A percentile compares a stretch with the other conserved stretches of the same genome.
Evolutionary conservation across 1,139 yeast genomes (phyloP).

Genomic region (Pichia sp.): DNA sequence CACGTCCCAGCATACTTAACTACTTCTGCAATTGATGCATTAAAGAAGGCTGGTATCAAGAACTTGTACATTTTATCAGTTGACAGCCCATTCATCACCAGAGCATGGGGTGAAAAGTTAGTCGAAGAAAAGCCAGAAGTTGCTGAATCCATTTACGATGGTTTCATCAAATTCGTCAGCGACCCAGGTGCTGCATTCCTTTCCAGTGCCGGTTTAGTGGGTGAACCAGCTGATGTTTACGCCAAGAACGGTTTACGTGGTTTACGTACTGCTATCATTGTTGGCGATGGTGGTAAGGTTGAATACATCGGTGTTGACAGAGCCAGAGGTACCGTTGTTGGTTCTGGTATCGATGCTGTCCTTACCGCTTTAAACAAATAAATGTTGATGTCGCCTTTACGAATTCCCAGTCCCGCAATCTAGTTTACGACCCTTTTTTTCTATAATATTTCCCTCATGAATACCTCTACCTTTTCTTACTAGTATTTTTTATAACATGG

Average conservation of each 20-base stretch:
- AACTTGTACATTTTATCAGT: conserved; percentile 70
- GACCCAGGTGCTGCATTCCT: conserved; percentile 48
- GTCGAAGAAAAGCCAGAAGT: conserved; percentile 33
- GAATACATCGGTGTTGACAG: conserved; percentile 62
- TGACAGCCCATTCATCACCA: conserved; percentile 78
- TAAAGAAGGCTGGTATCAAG: conserved; percentile 69
- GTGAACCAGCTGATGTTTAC: conserved; percentile 52
- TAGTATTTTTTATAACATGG: too few relatives aligned
- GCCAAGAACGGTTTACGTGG: conserved; percentile 40
- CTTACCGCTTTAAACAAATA: conserved; percentile 13
- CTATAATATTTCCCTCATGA: too few relatives aligned
- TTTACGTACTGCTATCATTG: conserved; percentile 22
- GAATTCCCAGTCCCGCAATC: too few relatives aligned
- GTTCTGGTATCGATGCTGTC: conserved; percentile 30
- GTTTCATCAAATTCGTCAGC: conserved; percentile 61
- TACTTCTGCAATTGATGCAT: conserved; percentile 40
- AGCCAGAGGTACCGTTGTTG: conserved; percentile 41
- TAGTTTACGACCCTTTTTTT: too few relatives aligned
- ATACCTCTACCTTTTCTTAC: too few relatives aligned
- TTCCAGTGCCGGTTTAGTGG: conserved; percentile 23
- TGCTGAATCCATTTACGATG: conserved; percentile 29
- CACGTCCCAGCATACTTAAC: conserved; percentile 78
- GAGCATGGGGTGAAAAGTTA: conserved; percentile 81
- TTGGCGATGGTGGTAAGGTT: conserved; percentile 49
- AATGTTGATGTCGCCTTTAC: too few relatives aligned